Percentiles rank a stretch among this genome's conserved stretches.
phyloP scores from a whole-genome alignment of 176 grass and related monocot genomes.

The Eremochloa ophiuroides region DNA sequence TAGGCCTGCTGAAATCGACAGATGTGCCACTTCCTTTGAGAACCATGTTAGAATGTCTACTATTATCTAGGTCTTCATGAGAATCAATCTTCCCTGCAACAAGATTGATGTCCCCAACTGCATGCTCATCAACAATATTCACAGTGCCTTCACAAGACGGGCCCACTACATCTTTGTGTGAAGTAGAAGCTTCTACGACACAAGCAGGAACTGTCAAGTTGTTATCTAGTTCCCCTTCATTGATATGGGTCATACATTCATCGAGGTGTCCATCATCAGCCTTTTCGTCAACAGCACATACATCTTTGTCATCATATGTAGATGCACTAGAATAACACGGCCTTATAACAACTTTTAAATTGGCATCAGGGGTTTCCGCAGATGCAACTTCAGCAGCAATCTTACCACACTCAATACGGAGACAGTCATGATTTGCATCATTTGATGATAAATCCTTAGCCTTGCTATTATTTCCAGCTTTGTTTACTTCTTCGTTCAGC shows the following conservation, averaged over 20 bases:
- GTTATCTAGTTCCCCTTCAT: slow-evolving; percentile 23
- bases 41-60: slow-evolving; percentile 16
- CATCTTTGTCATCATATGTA: slow-evolving; percentile 27
- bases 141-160: slow-evolving; percentile 13
- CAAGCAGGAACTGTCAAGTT: slow-evolving; percentile 9
- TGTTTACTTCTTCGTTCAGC: slow-evolving; percentile 8
- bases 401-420: slow-evolving; percentile 26
- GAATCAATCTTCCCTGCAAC: slow-evolving; percentile 25
- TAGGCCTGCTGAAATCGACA: slow-evolving; percentile 3
- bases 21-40: slow-evolving; percentile 33
- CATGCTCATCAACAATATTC: slow-evolving; percentile 13
- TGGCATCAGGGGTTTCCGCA: slow-evolving; percentile 28
- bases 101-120: slow-evolving; percentile 23
- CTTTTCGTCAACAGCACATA: slow-evolving; percentile 30
- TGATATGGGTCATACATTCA: neutral
- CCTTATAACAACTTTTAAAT: slow-evolving; percentile 34
- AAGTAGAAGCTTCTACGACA: slow-evolving; percentile 16
- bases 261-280: slow-evolving; percentile 19
- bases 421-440: slow-evolving; percentile 11
- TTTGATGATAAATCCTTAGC: slow-evolving; percentile 23
- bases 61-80: slow-evolving; percentile 23
- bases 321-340: slow-evolving; percentile 25
- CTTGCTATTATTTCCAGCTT: slow-evolving; percentile 16
- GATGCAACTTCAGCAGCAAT: slow-evolving; percentile 28
- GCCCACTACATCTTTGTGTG: slow-evolving; percentile 6